Conservation (phyloP, 2,329 filamentous ascomycete species). For the Colletotrichum lentis region DNA sequence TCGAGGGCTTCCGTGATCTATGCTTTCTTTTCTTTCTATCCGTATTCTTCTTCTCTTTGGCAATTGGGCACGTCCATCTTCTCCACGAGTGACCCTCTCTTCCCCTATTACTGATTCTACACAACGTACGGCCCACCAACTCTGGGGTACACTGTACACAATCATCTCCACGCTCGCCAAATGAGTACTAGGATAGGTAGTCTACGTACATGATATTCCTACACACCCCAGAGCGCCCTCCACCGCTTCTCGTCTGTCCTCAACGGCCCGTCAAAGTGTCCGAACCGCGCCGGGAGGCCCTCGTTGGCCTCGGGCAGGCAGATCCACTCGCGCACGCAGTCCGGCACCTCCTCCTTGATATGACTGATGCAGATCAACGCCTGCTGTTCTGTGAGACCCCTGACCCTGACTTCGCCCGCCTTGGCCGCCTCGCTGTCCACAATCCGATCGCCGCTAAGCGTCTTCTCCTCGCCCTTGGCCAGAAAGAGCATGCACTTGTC, state of each 20-base stretch:
- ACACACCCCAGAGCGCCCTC: constrained; percentile 69
- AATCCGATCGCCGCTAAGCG: constrained; percentile 49
- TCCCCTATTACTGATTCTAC: neutral
- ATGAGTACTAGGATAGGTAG: no score
- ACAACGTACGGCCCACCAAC: neutral
- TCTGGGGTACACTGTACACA: constrained; percentile 10
- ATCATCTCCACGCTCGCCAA: neutral
- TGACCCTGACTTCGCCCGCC: constrained; percentile 58
- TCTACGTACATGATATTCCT: neutral
- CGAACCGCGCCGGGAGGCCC: constrained; percentile 67
- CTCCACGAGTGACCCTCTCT: neutral
- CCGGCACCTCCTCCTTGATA: constrained; percentile 87
- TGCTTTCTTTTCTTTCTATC: neutral
- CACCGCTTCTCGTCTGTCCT: constrained; percentile 65
- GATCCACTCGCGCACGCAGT: constrained; percentile 83
- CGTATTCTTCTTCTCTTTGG: neutral
- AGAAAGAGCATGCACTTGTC: constrained; percentile 89
- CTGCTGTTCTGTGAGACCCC: constrained; percentile 73
- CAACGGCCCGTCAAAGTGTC: constrained; percentile 68
- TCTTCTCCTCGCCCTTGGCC: constrained; percentile 66
- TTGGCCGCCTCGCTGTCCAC: constrained; percentile 58
- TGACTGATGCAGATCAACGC: constrained; percentile 94
- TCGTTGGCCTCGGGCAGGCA: constrained; percentile 81
- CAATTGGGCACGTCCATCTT: neutral
- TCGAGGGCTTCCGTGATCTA: neutral